phyloP scores from a whole-genome alignment of 2,329 filamentous ascomycete genomes.

The Hypoxylon sp. region DNA sequence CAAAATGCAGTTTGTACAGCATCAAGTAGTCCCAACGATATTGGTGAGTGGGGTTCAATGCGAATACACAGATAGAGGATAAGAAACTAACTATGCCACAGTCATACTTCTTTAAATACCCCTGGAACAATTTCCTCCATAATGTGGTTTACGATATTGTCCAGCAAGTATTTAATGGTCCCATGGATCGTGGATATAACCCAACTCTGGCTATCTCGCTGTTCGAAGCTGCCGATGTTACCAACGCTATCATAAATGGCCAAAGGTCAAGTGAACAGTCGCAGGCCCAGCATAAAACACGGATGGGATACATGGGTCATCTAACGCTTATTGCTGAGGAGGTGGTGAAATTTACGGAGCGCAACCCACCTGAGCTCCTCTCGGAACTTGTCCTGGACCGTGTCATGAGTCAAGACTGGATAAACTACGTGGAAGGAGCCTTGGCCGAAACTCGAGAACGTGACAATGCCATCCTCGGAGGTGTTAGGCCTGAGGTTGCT shows the following conservation, averaged over 20 bases:
- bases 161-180: conserved; percentile 98
- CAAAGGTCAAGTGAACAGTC: conserved; percentile 88
- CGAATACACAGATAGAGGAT: not conserved
- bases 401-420: conserved; percentile 90
- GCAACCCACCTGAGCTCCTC: conserved; percentile 87
- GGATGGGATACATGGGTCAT: conserved; percentile 96
- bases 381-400: conserved; percentile 86
- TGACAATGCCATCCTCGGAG: conserved; percentile 97
- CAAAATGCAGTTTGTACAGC: conserved; percentile 95
- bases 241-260: conserved; percentile 89
- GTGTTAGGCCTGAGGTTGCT: conserved; percentile 89
- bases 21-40: conserved; percentile 94
- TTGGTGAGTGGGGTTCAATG: conserved; percentile 67
- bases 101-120: conserved; percentile 98
- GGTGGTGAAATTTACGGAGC: conserved; percentile 97
- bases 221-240: conserved; percentile 90
- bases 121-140: conserved; percentile 99
- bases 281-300: conserved; percentile 83
- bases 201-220: conserved; percentile 88
- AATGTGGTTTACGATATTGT: conserved; percentile 99
- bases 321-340: conserved; percentile 97
- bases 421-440: conserved; percentile 92
- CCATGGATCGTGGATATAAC: conserved; percentile 96
- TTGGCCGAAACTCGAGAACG: conserved; percentile 92
- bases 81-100: conserved; percentile 50